These are phyloP conservation scores for Cryptomeria japonica DNA, from an alignment of 75 land plant genomes.

Conservation along the genomic window DNA sequence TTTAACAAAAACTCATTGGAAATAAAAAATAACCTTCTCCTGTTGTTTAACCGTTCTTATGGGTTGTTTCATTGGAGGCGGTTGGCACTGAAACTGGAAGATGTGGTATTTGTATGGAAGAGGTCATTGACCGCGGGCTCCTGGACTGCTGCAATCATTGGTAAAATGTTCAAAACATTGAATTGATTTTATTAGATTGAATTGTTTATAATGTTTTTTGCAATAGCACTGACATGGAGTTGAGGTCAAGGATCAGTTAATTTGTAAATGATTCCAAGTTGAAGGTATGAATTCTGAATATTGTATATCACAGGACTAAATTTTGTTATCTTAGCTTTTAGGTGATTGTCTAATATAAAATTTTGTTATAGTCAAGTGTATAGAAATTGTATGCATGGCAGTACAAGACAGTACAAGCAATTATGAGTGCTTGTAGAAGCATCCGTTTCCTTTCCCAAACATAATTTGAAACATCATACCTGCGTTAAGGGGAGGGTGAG, in stretches of 20 bases:
- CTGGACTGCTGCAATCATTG: constrained; percentile 72
- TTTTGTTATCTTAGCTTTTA: not conserved
- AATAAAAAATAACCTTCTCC: not conserved
- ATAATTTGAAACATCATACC: not conserved
- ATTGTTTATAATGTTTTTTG: not conserved
- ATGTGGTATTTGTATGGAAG: constrained; percentile 73
- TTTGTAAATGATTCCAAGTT: not conserved
- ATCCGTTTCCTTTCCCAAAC: not conserved
- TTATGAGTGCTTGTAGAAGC: not conserved
- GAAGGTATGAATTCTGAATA: not conserved
- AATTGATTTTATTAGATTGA: not conserved
- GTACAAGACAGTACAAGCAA: not conserved
- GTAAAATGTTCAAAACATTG: constrained; percentile 27
- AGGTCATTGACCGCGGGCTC: constrained; percentile 67
- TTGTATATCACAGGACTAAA: not conserved
- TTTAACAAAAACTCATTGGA: not conserved
- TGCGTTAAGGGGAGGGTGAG: no score
- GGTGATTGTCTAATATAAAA: not conserved
- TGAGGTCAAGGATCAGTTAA: not conserved
- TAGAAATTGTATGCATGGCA: not conserved
- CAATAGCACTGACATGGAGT: not conserved
- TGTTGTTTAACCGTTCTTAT: constrained; percentile 3
- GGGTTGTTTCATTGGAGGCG: constrained; percentile 24
- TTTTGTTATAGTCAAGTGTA: not conserved
- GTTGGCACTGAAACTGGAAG: constrained; percentile 32